These are phyloP conservation scores for Bipolaris bicolor DNA, from an alignment of 2,329 filamentous ascomycete species.

Conservation along the genomic window DNA sequence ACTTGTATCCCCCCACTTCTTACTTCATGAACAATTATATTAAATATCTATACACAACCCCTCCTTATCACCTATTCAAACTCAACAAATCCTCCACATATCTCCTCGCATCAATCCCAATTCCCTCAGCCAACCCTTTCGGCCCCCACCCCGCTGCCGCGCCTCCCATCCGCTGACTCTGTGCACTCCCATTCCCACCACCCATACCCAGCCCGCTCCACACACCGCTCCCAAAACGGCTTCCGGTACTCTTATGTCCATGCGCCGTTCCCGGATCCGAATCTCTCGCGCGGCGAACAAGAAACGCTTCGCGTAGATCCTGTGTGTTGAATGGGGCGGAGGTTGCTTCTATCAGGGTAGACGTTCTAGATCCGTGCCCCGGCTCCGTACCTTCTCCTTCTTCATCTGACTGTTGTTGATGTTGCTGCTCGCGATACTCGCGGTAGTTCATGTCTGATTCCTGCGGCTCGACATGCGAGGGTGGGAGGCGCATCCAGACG, in stretches of 20 bases:
- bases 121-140: slow-evolving; percentile 70
- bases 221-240: slow-evolving; percentile 41
- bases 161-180: slow-evolving; percentile 45
- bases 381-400: too few species aligned
- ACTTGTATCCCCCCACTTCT: too few species aligned
- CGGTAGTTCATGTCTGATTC: not conserved
- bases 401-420: slow-evolving; percentile 5
- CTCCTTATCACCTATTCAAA: slow-evolving; percentile 51
- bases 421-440: not conserved
- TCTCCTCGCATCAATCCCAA: slow-evolving; percentile 75
- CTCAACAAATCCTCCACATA: slow-evolving; percentile 77
- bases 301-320: slow-evolving; percentile 51
- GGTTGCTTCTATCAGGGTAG: slow-evolving; percentile 4
- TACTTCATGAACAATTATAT: too few species aligned
- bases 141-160: slow-evolving; percentile 61
- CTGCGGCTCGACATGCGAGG: slow-evolving; percentile 20
- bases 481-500: slow-evolving; percentile 64
- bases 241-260: slow-evolving; percentile 18
- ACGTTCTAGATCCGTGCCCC: not conserved
- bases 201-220: slow-evolving; percentile 38
- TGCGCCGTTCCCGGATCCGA: not conserved
- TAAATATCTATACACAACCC: not conserved
- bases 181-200: not conserved
- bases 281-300: slow-evolving; percentile 51
- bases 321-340: slow-evolving; percentile 32